Base-by-base conservation (phyloP, 2,329 filamentous ascomycete species). In the Sporothrix brasiliensis region DNA sequence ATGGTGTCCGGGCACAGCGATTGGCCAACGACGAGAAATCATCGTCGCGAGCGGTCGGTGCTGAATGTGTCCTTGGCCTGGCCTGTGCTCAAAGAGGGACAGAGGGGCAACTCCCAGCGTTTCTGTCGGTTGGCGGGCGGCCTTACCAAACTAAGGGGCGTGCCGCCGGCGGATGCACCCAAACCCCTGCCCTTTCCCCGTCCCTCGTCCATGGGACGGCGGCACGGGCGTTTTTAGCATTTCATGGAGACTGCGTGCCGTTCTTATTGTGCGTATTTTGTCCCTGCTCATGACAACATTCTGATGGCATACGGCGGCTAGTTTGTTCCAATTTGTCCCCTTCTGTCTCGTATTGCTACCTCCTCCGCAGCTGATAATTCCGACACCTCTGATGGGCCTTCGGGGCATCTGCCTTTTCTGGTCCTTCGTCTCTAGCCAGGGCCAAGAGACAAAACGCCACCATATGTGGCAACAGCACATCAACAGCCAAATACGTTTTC, bases 301-400 rank as follows among this genome's bases (percentile, higher is more conserved):
- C 66, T 68, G 39, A 68, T 56, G 66, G 49, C 47, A 67, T 54
- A 41, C 34, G n/a, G 30, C 24, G 16, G 27, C 63, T 52, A 66
- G 14, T 39, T 39, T 52, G 63, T 41, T 21, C 63, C 10, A n/a
- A 34, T n/a, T n/a, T 7, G 6, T 65, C 44, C 24, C 24, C 10
- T 34, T 49, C 14, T 13, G 14, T 65, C 24, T 24, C 30, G 16
- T 50, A 6, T 50, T 3, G 2, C 14, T 10, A 16, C 34, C 14
- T 44, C 11, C 41, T 14, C 41, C 11, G 13, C 41, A 10, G 6
- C 44, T 49, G 44, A 6, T 5, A 10, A 41, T 4, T 19, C 4
- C 44, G 58, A 19, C 60, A 27, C 3, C 13, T 63, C n/a, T 27
- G 21, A 30, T 34, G 14, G 34, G 34, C n/a, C 34, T 61, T 44